These are phyloP conservation scores for Penicillium chermesinum DNA, from an alignment of 495 filamentous ascomycete genomes.

Conservation along the genomic window DNA sequence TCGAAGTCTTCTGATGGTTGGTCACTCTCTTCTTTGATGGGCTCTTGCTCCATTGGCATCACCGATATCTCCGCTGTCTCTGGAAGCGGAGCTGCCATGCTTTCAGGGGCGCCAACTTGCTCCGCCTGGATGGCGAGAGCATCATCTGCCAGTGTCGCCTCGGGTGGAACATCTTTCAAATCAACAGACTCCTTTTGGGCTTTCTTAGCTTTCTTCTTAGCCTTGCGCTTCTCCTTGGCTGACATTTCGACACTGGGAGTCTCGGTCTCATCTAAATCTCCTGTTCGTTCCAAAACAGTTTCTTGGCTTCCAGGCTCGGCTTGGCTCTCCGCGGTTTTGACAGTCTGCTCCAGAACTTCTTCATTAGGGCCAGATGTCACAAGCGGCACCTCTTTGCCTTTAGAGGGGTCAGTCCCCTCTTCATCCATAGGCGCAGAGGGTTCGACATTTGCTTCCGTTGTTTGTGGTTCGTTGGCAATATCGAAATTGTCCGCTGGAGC, in stretches of 20 bases:
- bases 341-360: neutral
- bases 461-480: neutral
- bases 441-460: neutral
- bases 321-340: no score
- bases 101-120: neutral
- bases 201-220: constrained; percentile 31
- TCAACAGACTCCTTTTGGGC: constrained; percentile 11
- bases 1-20: neutral
- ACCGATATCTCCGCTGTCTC: neutral
- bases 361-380: no score
- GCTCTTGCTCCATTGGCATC: neutral
- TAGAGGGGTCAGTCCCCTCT: no score
- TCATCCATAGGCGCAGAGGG: neutral
- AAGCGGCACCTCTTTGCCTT: no score
- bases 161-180: neutral
- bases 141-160: neutral
- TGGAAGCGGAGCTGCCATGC: neutral
- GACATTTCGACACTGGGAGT: neutral
- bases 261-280: neutral
- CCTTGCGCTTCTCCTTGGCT: constrained; percentile 35
- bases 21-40: neutral
- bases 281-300: no score
- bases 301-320: no score
- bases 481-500: neutral
- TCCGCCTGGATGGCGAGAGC: neutral